These are phyloP conservation scores for Talaromyces sp. DNA, from an alignment of 2,329 filamentous ascomycete genomes.

Conservation along the genomic window DNA sequence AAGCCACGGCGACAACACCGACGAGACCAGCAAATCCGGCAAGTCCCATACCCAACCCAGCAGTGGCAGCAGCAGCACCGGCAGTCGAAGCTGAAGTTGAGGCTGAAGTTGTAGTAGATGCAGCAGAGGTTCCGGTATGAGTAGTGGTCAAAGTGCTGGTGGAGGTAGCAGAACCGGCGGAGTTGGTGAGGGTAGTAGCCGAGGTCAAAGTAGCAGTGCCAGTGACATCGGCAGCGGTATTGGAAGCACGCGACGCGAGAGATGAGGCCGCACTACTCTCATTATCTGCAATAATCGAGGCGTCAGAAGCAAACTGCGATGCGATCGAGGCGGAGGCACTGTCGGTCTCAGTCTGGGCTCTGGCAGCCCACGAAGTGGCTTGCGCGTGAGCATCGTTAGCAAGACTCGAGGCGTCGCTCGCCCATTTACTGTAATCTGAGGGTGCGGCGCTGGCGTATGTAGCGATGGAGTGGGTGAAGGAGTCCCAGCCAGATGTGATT, in stretches of 20 bases:
- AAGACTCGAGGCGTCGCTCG: conserved; percentile 11
- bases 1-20: conserved; percentile 13
- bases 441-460: not conserved
- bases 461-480: conserved; percentile 3
- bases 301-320: conserved; percentile 11
- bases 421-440: conserved; percentile 12
- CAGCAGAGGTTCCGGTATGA: not conserved
- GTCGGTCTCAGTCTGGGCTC: conserved; percentile 8
- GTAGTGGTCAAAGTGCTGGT: conserved; percentile 3
- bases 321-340: conserved; percentile 9
- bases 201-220: not conserved
- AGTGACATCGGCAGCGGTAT: not conserved
- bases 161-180: conserved; percentile 9
- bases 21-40: conserved; percentile 13
- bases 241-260: conserved; percentile 2
- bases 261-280: conserved; percentile 8
- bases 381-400: conserved; percentile 5
- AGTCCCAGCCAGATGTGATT: conserved; percentile 13
- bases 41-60: conserved; percentile 11
- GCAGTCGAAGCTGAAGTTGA: not conserved
- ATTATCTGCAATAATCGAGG: conserved; percentile 10
- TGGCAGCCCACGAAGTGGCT: conserved; percentile 10
- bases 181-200: conserved; percentile 10
- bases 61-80: conserved; percentile 6
- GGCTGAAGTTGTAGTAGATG: no score